These are phyloP conservation scores for Phytopythium litorale DNA, from an alignment of 352 stramenopile species.

Conservation along the genomic window DNA sequence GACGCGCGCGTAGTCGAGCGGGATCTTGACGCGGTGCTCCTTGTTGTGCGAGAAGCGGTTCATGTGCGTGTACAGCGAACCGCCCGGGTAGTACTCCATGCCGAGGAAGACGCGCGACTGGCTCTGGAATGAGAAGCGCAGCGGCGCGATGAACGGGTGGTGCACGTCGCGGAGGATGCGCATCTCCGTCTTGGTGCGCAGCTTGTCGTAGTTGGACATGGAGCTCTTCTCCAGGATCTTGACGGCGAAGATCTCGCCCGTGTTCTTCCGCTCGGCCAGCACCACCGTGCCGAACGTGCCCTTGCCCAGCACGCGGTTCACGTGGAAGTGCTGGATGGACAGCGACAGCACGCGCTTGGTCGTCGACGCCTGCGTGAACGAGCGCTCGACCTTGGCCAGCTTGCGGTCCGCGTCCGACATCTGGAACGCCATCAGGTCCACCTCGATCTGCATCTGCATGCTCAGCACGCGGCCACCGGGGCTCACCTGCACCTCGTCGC, in stretches of 20 bases:
- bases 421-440: constrained; percentile 75
- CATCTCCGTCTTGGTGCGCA: constrained; percentile 92
- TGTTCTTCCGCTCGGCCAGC: constrained; percentile 79
- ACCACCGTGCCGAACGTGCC: constrained; percentile 94
- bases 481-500: constrained; percentile 75
- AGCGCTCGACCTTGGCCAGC: constrained; percentile 52
- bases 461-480: constrained; percentile 68
- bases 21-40: constrained; percentile 85
- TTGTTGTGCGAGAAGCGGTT: constrained; percentile 90
- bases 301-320: constrained; percentile 94
- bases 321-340: constrained; percentile 93
- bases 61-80: constrained; percentile 90
- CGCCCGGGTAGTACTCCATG: constrained; percentile 85
- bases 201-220: constrained; percentile 91
- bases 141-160: constrained; percentile 91
- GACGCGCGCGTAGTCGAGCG: constrained; percentile 70
- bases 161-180: constrained; percentile 88
- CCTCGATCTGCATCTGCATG: constrained; percentile 86
- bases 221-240: constrained; percentile 92
- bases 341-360: constrained; percentile 82
- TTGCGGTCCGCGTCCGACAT: constrained; percentile 75
- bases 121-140: constrained; percentile 87
- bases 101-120: constrained; percentile 75
- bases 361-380: constrained; percentile 56
- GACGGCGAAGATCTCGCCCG: constrained; percentile 87